Conservation (phyloP, 768 basidiomycete genomes). For the Clitopilus passeckerianus region DNA sequence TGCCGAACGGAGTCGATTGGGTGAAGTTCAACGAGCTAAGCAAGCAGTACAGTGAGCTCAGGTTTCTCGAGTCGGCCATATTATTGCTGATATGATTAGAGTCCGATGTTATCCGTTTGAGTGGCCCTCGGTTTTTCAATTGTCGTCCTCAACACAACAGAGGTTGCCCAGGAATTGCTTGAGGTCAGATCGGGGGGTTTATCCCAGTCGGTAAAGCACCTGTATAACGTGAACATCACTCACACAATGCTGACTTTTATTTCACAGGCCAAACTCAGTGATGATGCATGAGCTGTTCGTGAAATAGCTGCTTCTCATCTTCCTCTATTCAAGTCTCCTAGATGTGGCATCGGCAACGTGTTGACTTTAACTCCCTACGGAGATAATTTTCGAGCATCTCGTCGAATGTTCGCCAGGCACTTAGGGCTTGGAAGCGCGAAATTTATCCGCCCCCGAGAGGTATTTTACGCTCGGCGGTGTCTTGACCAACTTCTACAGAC, state of each 20-base stretch:
- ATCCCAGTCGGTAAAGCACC: no score
- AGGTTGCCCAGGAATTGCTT: no score
- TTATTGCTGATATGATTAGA: no score
- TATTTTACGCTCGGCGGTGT: not conserved
- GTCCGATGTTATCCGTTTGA: no score
- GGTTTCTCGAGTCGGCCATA: not conserved
- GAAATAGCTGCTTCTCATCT: not conserved
- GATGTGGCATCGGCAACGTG: not conserved
- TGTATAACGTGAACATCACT: no score
- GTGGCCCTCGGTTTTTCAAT: no score
- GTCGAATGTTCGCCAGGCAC: not conserved
- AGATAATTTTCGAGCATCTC: not conserved
- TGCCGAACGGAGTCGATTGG: constrained; percentile 6
- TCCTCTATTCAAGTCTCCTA: not conserved
- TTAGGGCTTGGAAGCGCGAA: not conserved
- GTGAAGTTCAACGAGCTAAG: constrained; percentile 10
- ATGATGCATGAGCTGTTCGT: not conserved
- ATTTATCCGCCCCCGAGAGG: not conserved
- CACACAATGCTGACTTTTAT: no score
- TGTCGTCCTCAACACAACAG: no score
- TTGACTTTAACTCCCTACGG: not conserved
- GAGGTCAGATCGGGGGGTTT: no score
- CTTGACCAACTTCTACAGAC: not conserved
- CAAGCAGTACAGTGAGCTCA: constrained; percentile 5
- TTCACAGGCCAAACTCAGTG: not conserved